Percentiles rank a stretch among this genome's conserved stretches.
Conservation (phyloP, 345 rosid species). For the Eucalyptus camaldulensis region DNA sequence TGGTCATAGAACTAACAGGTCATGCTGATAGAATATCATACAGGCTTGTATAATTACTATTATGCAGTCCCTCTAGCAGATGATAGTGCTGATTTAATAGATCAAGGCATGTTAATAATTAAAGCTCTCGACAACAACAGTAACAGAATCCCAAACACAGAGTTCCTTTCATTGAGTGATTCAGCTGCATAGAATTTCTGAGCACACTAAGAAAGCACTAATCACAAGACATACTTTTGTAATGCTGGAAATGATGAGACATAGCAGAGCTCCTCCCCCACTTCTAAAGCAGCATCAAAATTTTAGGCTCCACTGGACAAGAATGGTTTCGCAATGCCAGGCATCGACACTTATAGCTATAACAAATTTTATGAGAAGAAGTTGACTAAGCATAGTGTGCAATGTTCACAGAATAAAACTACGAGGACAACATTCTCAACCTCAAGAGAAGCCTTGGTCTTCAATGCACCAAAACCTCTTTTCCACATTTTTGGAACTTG, state of each 20-base stretch:
- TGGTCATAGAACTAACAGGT: neutral
- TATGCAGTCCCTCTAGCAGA: too few relatives aligned
- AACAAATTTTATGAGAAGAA: neutral
- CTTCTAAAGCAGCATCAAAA: neutral
- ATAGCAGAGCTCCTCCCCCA: neutral
- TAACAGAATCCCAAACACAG: neutral
- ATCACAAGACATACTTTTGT: neutral
- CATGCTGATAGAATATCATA: neutral
- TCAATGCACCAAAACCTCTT: too few relatives aligned
- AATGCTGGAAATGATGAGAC: neutral
- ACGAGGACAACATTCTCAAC: too few relatives aligned
- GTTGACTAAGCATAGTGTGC: neutral
- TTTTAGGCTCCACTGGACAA: neutral
- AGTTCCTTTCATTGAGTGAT: neutral
- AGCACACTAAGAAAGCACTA: neutral
- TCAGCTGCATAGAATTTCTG: too few relatives aligned
- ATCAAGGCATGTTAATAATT: too few relatives aligned
- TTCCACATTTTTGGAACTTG: too few relatives aligned
- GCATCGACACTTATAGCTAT: neutral
- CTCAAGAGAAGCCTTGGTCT: too few relatives aligned
- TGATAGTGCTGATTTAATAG: too few relatives aligned
- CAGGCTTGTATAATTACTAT: too few relatives aligned
- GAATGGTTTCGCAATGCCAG: neutral
- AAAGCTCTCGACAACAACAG: neutral
- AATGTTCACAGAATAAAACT: too few relatives aligned